These are phyloP conservation scores for Quercus parvula DNA, from an alignment of 306 rosid species.

Conservation along the genomic window DNA sequence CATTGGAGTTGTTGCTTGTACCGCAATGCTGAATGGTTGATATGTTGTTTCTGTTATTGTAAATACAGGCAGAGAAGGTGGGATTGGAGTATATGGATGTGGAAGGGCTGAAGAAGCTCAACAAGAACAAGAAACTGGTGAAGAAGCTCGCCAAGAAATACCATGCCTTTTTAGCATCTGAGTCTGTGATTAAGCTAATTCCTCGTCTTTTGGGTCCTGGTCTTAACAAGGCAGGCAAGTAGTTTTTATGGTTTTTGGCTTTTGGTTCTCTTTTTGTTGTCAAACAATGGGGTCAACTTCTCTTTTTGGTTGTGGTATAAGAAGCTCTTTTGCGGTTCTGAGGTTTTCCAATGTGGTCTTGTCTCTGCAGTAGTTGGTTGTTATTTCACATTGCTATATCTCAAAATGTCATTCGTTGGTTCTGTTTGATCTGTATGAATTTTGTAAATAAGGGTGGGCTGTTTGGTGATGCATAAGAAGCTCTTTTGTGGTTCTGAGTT, in stretches of 20 bases:
- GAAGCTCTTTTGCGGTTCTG: too few species aligned
- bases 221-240: constrained; percentile 92
- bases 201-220: constrained; percentile 94
- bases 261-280: background rate
- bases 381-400: background rate
- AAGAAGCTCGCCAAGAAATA: constrained; percentile 79
- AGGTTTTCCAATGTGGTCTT: background rate
- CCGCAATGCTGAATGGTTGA: background rate
- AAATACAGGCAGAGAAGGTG: constrained; percentile 67
- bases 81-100: constrained; percentile 85
- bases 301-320: too few species aligned
- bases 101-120: constrained; percentile 73
- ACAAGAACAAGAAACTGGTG: constrained; percentile 78
- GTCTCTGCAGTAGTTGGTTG: background rate
- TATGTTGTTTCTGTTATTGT: background rate
- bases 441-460: background rate
- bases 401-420: background rate
- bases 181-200: constrained; percentile 83
- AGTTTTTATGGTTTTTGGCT: background rate
- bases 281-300: too few species aligned
- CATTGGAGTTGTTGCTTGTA: background rate
- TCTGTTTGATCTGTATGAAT: background rate
- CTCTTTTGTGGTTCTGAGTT: too few species aligned
- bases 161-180: constrained; percentile 91
- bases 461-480: background rate